Base-by-base conservation (phyloP, 1,284 basidiomycete genomes). In the Porogramme epimiltina region DNA sequence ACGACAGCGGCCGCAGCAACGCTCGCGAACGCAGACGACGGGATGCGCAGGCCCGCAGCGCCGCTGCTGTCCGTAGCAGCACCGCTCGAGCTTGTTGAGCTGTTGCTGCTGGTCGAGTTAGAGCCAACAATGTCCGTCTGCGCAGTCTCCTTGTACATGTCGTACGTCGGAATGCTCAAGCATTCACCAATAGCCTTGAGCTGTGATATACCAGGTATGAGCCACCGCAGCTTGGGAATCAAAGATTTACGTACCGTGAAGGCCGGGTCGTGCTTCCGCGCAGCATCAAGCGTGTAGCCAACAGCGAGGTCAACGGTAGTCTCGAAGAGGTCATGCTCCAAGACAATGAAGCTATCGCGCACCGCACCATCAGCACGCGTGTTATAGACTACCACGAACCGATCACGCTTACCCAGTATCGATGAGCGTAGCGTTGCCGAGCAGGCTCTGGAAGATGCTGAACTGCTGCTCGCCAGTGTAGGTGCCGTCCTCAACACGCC, bases 221-320 rank as follows among this genome's bases (percentile, higher is more conserved):
- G 28, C 13, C 6, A 31, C 13, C 28, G 8, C 13, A 6, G 13
- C 13, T 31, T 31, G 28, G 13, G 28, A 31, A 37, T 5, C 5
- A 5, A 16, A 13, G 34, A 16, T 13, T 9, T 9, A 33, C 50
- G 13, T 56, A 88, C 85, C 37, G 71, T 84, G 66, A 93, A 81
- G 16, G 77, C 66, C 43, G 86, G 85, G 40, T 77, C 71, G 71
- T 81, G 82, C 13, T 56, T 74, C 58, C 83, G 66, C 22, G 89
- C 89, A 38, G 82, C 74, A 48, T 88, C 81, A n/a, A 96, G 75
- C 59, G 90, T 88, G 73, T 93, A 95, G 42, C 91, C 91, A 55
- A 90, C 80, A 26, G 93, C 93, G 55, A 97, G 82, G 63, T 95
- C 91, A 47, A 95, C 92, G 13, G 89, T 90, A 64, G 91, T 82